Percentiles rank a stretch among this genome's conserved stretches.
Evolutionary conservation across 1,284 basidiomycete species (phyloP).

Genomic region (Earliella scabrosa): DNA sequence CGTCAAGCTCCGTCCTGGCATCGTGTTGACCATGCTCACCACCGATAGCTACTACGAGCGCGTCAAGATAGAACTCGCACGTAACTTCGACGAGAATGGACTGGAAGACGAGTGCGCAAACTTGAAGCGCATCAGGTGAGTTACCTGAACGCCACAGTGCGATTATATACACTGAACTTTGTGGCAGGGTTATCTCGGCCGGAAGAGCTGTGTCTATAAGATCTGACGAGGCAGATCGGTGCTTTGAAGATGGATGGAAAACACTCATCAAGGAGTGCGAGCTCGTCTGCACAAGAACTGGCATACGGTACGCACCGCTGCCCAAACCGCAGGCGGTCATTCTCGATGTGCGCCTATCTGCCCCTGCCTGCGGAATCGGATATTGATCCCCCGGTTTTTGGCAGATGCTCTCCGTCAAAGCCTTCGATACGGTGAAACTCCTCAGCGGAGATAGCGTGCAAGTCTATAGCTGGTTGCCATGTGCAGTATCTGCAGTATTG

Average conservation of each 20-base stretch:
- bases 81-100: conserved; percentile 14
- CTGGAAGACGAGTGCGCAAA: conserved; percentile 15
- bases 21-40: conserved; percentile 26
- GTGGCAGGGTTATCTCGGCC: conserved; percentile 15
- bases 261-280: neutral
- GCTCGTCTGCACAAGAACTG: conserved; percentile 7
- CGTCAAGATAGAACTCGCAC: conserved; percentile 22
- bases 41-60: conserved; percentile 14
- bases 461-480: conserved; percentile 19
- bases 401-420: conserved; percentile 20
- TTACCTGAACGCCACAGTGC: too few species aligned
- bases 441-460: conserved; percentile 13
- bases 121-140: conserved; percentile 17
- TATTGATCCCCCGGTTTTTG: neutral
- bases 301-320: neutral
- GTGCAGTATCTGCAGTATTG: conserved; percentile 9
- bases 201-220: neutral
- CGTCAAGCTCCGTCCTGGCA: conserved; percentile 17
- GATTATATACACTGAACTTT: too few species aligned
- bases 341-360: conserved; percentile 7
- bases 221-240: neutral
- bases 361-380: too few species aligned
- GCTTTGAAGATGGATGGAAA: neutral
- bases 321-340: conserved; percentile 7
- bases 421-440: neutral